Evolutionary conservation across 257 asterid species (phyloP).

Genomic region (Solanum microdontum): DNA sequence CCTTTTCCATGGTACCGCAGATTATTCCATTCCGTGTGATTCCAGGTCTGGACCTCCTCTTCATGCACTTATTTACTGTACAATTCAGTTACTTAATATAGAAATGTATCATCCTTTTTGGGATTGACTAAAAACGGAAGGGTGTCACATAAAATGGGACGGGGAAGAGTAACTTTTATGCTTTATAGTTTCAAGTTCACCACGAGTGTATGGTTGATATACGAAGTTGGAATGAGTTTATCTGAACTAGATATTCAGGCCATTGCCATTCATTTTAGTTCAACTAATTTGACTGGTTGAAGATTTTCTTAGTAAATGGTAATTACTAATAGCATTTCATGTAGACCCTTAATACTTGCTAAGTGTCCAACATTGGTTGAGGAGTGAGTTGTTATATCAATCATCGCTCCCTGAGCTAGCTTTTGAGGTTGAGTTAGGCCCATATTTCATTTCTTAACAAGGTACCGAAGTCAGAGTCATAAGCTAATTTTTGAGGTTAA

Average conservation of each 20-base stretch:
- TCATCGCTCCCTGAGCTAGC: background rate
- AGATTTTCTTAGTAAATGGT: background rate
- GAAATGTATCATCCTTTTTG: background rate
- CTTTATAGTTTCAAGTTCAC: background rate
- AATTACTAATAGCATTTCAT: background rate
- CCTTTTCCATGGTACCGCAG: slow-evolving; percentile 92
- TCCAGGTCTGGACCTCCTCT: slow-evolving; percentile 41
- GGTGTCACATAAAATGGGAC: background rate
- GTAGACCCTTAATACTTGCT: background rate
- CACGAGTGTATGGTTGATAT: background rate
- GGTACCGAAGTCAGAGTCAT: background rate
- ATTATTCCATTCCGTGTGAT: slow-evolving; percentile 82
- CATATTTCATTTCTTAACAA: background rate
- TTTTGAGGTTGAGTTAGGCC: background rate
- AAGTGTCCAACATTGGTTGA: background rate
- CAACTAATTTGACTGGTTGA: background rate
- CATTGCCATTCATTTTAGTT: background rate
- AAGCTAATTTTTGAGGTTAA: background rate
- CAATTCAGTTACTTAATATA: background rate
- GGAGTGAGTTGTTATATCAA: background rate
- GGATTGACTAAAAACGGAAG: background rate
- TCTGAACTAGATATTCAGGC: background rate
- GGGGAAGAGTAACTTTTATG: background rate
- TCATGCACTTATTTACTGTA: background rate
- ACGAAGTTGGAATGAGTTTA: background rate